Evolutionary conservation across 345 rosid species (phyloP).

Genomic region (Combretum micranthum): DNA sequence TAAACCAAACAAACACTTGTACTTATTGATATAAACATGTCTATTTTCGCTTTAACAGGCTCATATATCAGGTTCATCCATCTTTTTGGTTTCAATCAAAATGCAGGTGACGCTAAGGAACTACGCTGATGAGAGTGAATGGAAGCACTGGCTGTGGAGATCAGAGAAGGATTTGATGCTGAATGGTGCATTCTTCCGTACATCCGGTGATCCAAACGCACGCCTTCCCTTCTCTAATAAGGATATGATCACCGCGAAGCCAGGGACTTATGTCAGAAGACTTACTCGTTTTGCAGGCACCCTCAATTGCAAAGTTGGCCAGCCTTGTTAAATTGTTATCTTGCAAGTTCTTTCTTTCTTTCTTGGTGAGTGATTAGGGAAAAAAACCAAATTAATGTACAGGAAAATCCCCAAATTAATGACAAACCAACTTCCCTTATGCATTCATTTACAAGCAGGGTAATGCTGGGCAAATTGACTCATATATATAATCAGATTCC

Average conservation of each 20-base stretch:
- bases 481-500: too few relatives aligned
- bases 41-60: too few relatives aligned
- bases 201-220: slow-evolving; percentile 16
- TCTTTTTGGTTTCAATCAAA: too few relatives aligned
- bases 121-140: slow-evolving; percentile 17
- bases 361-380: too few relatives aligned
- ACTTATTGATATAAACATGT: too few relatives aligned
- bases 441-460: too few relatives aligned
- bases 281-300: slow-evolving; percentile 28
- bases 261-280: slow-evolving; percentile 22
- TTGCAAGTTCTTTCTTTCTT: too few relatives aligned
- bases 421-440: too few relatives aligned
- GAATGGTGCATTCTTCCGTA: slow-evolving; percentile 34
- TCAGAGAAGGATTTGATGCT: slow-evolving; percentile 32
- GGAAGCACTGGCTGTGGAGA: slow-evolving; percentile 39
- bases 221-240: slow-evolving; percentile 8
- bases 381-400: too few relatives aligned
- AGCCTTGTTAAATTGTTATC: slow-evolving; percentile 15
- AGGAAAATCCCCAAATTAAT: too few relatives aligned
- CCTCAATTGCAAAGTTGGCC: slow-evolving; percentile 17
- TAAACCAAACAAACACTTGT: too few relatives aligned
- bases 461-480: too few relatives aligned
- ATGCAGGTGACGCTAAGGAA: slow-evolving; percentile 43
- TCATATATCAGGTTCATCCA: background rate
- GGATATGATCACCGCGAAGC: slow-evolving; percentile 22